phyloP scores from a whole-genome alignment of 129 eudicot genomes.

The Oenanthe sinensis region DNA sequence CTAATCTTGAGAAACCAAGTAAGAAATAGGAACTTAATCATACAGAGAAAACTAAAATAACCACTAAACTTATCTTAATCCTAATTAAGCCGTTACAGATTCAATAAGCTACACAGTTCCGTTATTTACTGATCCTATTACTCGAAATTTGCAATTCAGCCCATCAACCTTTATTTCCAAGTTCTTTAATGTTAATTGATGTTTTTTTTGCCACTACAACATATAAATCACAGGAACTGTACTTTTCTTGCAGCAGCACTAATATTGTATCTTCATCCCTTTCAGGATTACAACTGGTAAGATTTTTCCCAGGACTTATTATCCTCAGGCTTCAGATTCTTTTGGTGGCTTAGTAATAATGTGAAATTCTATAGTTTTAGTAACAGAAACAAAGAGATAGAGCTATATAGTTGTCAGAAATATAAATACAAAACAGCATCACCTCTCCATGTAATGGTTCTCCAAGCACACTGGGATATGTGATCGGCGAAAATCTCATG shows the following conservation, averaged over 20 bases:
- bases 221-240: not conserved
- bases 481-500: constrained; percentile 90
- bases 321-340: not conserved
- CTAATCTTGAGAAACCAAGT: not conserved
- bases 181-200: not conserved
- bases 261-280: not conserved
- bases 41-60: not conserved
- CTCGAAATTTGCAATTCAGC: not conserved
- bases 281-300: not conserved
- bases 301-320: not conserved
- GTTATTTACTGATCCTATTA: not conserved
- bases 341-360: not conserved
- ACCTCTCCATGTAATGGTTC: constrained; percentile 99
- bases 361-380: not conserved
- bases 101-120: too few species aligned
- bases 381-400: not conserved
- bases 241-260: not conserved
- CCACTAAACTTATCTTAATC: not conserved
- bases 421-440: constrained; percentile 19
- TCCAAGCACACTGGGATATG: constrained; percentile 97
- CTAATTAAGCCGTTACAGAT: not conserved
- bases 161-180: not conserved
- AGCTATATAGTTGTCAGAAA: not conserved
- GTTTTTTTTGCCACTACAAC: not conserved
- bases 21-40: constrained; percentile 5